A percentile compares a stretch with the other conserved stretches of the same genome.
These are phyloP conservation scores for Candida nitratophila DNA, from an alignment of 805 yeast species.

Conservation along the genomic window DNA sequence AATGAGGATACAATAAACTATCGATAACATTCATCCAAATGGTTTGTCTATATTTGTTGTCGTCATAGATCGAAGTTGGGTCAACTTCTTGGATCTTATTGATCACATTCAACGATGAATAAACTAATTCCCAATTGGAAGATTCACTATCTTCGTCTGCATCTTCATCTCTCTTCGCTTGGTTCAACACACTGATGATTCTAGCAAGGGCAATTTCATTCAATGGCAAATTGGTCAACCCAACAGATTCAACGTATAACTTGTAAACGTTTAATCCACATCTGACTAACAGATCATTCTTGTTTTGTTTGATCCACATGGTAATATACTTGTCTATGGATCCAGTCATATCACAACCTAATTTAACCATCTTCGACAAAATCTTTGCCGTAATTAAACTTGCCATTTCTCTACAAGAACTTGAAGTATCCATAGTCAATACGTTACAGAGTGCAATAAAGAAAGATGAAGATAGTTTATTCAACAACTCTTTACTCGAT, in stretches of 20 bases:
- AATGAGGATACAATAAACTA: conserved; percentile 73
- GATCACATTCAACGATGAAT: conserved; percentile 49
- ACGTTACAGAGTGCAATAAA: conserved; percentile 79
- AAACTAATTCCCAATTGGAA: conserved; percentile 72
- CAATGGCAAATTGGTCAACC: conserved; percentile 25
- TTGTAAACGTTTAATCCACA: conserved; percentile 74
- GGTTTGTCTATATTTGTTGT: conserved; percentile 30
- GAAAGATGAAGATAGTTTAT: conserved; percentile 63
- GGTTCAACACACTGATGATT: conserved; percentile 11
- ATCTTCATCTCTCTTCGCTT: conserved; percentile 29
- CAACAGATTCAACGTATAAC: conserved; percentile 45
- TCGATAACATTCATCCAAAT: conserved; percentile 49
- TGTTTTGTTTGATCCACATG: conserved; percentile 60
- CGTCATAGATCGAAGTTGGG: conserved; percentile 23
- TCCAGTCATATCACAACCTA: conserved; percentile 18
- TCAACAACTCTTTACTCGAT: conserved; percentile 50
- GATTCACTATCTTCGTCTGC: conserved; percentile 31
- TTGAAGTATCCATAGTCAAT: conserved; percentile 67
- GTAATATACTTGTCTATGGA: conserved; percentile 33
- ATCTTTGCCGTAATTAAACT: conserved; percentile 49
- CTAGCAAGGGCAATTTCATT: conserved; percentile 21
- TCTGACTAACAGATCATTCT: conserved; percentile 47
- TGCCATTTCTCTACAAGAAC: conserved; percentile 82
- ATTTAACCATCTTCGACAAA: conserved; percentile 37
- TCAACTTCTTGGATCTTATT: conserved; percentile 9